Percentiles rank a stretch among this genome's conserved stretches.
These are phyloP conservation scores for Coniferiporia weirii DNA, from an alignment of 1,284 basidiomycete species.

Conservation along the genomic window DNA sequence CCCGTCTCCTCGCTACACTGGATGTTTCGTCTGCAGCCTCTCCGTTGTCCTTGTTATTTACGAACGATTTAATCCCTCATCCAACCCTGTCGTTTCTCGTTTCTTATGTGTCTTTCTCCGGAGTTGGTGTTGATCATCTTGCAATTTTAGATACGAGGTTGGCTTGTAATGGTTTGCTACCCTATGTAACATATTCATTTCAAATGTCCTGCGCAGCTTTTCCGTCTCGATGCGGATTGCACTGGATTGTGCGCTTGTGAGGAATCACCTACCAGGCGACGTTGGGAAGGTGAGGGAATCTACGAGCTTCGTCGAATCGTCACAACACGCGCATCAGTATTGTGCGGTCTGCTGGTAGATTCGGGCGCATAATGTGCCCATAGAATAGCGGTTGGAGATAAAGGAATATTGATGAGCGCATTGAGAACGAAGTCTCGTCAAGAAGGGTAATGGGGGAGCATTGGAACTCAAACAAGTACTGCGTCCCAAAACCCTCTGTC, in stretches of 20 bases:
- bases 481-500: too few relatives aligned
- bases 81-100: neutral
- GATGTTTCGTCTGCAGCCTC: neutral
- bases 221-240: neutral
- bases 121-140: conserved; percentile 15
- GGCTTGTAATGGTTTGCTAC: conserved; percentile 3
- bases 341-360: too few relatives aligned
- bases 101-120: conserved; percentile 3
- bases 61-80: neutral
- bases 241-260: neutral
- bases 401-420: too few relatives aligned
- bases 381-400: too few relatives aligned
- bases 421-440: too few relatives aligned
- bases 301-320: too few relatives aligned
- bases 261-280: neutral
- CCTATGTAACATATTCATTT: conserved; percentile 13
- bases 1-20: neutral
- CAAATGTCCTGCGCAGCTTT: neutral
- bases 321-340: too few relatives aligned
- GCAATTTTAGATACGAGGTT: conserved; percentile 3
- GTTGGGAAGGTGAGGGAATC: too few relatives aligned
- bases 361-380: too few relatives aligned
- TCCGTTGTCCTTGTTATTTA: neutral
- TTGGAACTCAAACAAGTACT: too few relatives aligned
- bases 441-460: too few relatives aligned